Percentiles rank a stretch among this genome's conserved stretches.
Evolutionary conservation across 1,139 yeast species (phyloP).

Genomic region (Diutina sp.): DNA sequence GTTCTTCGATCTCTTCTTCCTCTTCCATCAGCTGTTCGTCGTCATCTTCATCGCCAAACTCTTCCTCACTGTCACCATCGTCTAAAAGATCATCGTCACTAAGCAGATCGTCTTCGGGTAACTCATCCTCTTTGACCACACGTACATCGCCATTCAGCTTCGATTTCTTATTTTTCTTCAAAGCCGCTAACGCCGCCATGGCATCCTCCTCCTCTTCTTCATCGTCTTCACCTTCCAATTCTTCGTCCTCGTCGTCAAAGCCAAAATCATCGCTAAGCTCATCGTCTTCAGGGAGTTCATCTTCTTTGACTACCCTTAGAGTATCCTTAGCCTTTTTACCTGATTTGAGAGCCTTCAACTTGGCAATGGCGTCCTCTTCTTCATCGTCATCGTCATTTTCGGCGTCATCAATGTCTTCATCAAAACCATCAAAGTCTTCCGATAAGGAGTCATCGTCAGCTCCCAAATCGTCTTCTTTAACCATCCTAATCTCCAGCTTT

Average conservation of each 20-base stretch:
- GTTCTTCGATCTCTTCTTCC: slow-evolving; percentile 6
- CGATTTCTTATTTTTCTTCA: background rate
- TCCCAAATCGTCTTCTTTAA: background rate
- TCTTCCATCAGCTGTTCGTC: slow-evolving; percentile 4
- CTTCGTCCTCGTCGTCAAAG: background rate
- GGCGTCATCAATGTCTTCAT: background rate
- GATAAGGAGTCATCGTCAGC: background rate
- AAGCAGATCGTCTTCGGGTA: background rate
- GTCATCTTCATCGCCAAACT: background rate
- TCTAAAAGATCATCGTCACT: background rate
- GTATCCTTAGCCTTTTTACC: background rate
- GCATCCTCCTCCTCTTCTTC: background rate
- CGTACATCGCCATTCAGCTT: background rate
- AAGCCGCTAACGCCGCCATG: background rate
- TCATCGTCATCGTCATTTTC: background rate
- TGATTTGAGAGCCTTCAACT: background rate
- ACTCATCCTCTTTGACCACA: background rate
- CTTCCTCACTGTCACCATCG: background rate
- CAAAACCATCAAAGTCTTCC: background rate
- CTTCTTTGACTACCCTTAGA: background rate
- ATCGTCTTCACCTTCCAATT: background rate
- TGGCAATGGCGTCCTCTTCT: background rate
- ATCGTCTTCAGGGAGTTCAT: background rate
- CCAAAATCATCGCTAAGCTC: background rate
- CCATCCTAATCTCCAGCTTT: background rate